A percentile compares a stretch with the other conserved stretches of the same genome.
phyloP scores from a whole-genome alignment of 2,329 filamentous ascomycete species.

The Alternaria sp. region DNA sequence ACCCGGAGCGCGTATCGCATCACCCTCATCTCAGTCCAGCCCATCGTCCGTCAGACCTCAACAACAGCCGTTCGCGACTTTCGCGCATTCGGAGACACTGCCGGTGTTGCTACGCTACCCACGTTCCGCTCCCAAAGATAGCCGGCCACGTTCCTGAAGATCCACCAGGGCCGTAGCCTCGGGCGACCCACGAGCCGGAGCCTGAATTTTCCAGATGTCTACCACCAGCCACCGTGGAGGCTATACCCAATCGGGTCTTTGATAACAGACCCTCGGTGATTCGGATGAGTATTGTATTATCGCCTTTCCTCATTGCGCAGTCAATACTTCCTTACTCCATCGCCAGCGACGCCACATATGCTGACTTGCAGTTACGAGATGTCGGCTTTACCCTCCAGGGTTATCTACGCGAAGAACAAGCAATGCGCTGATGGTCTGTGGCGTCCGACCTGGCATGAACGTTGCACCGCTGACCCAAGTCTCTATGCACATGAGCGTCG shows the following conservation, averaged over 20 bases:
- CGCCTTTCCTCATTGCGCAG: slow-evolving; percentile 11
- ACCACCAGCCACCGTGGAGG: neutral
- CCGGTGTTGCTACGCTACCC: slow-evolving; percentile 7
- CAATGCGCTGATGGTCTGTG: slow-evolving; percentile 14
- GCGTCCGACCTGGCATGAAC: slow-evolving; percentile 17
- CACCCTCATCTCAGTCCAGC: slow-evolving; percentile 18
- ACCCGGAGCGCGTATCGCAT: slow-evolving; percentile 7
- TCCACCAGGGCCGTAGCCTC: slow-evolving; percentile 1
- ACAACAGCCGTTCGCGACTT: slow-evolving; percentile 3
- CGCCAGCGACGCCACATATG: slow-evolving; percentile 23
- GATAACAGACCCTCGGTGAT: slow-evolving; percentile 17
- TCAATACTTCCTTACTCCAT: slow-evolving; percentile 13
- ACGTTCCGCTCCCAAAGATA: neutral
- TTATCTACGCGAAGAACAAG: slow-evolving; percentile 25
- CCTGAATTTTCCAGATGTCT: neutral
- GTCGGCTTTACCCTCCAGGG: slow-evolving; percentile 15
- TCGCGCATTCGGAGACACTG: slow-evolving; percentile 12
- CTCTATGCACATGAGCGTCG: neutral
- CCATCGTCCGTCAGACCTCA: slow-evolving; percentile 5
- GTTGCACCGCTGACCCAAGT: slow-evolving; percentile 14
- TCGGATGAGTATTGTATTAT: neutral
- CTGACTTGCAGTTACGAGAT: slow-evolving; percentile 33
- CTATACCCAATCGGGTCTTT: slow-evolving; percentile 20
- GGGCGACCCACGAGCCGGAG: neutral
- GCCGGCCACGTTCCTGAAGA: slow-evolving; percentile 17